Evolutionary conservation across 2,329 filamentous ascomycete genomes (phyloP), one percentile per base, ranked within the genome.

Genomic region (Ophiostoma himal-ulmi): DNA sequence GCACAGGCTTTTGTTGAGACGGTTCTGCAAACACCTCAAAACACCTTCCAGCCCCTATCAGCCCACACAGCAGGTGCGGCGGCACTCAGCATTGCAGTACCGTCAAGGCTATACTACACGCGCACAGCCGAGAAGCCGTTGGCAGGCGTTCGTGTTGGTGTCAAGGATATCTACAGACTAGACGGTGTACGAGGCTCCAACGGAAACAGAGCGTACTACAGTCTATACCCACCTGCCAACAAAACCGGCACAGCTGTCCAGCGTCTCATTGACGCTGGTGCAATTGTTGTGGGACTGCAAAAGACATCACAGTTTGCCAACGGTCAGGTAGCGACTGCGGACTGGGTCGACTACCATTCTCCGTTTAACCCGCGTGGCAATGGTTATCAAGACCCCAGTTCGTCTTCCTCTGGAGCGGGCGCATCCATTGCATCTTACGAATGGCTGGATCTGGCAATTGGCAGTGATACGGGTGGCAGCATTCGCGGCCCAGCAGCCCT

Each of bases 21-120:
- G 52, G 52, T 57, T n/a, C 52, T 57, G n/a, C 52, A 57, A 22
- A 57, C 52, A 57, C 52, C 52, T 13, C 52, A 57, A 30, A 26
- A 26, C n/a, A 57, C 11, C 11, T 57, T 57, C 11, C 52, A 26
- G 52, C n/a, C 52, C 13, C 22, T 57, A 10, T 57, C 52, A 11
- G 52, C 52, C 22, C 52, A 57, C 52, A 57, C 52, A 57, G 52
- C 52, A 26, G 52, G 52, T 57, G n/a, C 52, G 10, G 52, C 52
- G 1, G 52, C 52, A 11, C n/a, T 57, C n/a, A 57, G n/a, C 13
- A 57, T 57, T 13, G 52, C 52, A 4, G 52, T 57, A 8, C 52
- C 52, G 52, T 57, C 52, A 22, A 26, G 52, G 7, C 52, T 57
- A 3, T 57, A 57, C n/a, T 57, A 57, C 22, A 57, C 6, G 22